Percentiles rank a stretch among this genome's conserved stretches.
phyloP scores from a whole-genome alignment of 2,329 filamentous ascomycete genomes.

The Aspergillus brasiliensis region DNA sequence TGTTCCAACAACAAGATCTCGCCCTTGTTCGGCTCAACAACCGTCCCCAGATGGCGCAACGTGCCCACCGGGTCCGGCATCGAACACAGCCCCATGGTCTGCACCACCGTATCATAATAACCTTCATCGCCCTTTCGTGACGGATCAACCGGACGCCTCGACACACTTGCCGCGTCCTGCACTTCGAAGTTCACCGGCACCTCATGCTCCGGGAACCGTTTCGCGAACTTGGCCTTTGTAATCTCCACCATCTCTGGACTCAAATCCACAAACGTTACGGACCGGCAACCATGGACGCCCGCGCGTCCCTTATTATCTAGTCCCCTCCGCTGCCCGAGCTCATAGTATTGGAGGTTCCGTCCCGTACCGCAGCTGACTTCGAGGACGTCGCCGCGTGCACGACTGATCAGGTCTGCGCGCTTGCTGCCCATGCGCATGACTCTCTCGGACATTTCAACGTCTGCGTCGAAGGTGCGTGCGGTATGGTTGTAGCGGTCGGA shows the following conservation, averaged over 20 bases:
- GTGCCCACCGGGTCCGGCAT: slow-evolving; percentile 46
- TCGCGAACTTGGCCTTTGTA: slow-evolving; percentile 46
- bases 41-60: slow-evolving; percentile 43
- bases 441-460: slow-evolving; percentile 48
- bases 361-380: slow-evolving; percentile 56
- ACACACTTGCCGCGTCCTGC: slow-evolving; percentile 37
- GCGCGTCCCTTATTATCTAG: slow-evolving; percentile 34
- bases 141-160: slow-evolving; percentile 10
- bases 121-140: background rate
- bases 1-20: slow-evolving; percentile 53
- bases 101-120: slow-evolving; percentile 51
- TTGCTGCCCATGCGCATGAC: slow-evolving; percentile 45
- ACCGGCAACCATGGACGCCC: slow-evolving; percentile 39
- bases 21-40: slow-evolving; percentile 44
- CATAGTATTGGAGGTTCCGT: slow-evolving; percentile 50
- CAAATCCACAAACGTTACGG: slow-evolving; percentile 51
- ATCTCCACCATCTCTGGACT: slow-evolving; percentile 52
- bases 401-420: slow-evolving; percentile 44
- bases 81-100: slow-evolving; percentile 56
- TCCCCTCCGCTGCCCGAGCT: slow-evolving; percentile 39
- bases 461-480: slow-evolving; percentile 47
- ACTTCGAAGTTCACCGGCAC: slow-evolving; percentile 34
- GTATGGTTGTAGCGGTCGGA: slow-evolving; percentile 50
- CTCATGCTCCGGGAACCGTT: slow-evolving; percentile 35
- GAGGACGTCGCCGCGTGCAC: slow-evolving; percentile 50